Base-by-base conservation (phyloP, 805 yeast genomes). In the Yamadazyma laniorum region DNA sequence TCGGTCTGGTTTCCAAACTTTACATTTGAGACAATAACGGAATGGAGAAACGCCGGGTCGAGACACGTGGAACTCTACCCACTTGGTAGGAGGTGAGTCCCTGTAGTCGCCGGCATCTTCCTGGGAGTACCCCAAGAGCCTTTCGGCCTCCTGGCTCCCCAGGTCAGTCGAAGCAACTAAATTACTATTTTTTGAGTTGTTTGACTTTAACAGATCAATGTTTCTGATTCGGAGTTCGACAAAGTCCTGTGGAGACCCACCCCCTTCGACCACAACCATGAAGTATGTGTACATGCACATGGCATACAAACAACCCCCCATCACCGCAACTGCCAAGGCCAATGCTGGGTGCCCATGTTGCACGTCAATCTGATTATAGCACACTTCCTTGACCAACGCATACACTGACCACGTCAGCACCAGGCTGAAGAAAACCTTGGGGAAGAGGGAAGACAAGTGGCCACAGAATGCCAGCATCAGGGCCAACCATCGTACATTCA, bases 201-300 rank as follows among this genome's bases (percentile, higher is more conserved):
- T 21, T 9, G 28, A n/a, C 16, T 14, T 42, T 29, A 51, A 37
- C 37, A 34, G 34, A 7, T 40, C 41, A n/a, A 46, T 29, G 30
- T 55, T 42, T 13, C 35, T 25, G 25, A 72, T 56, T 13, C 50
- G 48, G 21, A 83, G 56, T 28, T 66, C 74, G 0, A 65, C 59
- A 46, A 65, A 80, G 44, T 82, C 87, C 14, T 64, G 43, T 0
- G 91, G 88, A 13, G 82, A 75, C 0, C 91, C 91, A 0, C 84
- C 72, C 0, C 88, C 88, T 1, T 59, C 58, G 1, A 23, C n/a
- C 1, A 81, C 65, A 3, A 80, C 74, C 44, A 63, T 58, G 53
- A 62, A 76, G 52, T 83, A 83, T 2, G 83, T 63, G 46, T 68
- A 67, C 4, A 80, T 31, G 15, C 72, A 65, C 12, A 74, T 50